Percentiles rank a stretch among this genome's conserved stretches.
These are phyloP conservation scores for Phaeosphaeriaceae sp. DNA, from an alignment of 2,329 filamentous ascomycete species.

Conservation along the genomic window DNA sequence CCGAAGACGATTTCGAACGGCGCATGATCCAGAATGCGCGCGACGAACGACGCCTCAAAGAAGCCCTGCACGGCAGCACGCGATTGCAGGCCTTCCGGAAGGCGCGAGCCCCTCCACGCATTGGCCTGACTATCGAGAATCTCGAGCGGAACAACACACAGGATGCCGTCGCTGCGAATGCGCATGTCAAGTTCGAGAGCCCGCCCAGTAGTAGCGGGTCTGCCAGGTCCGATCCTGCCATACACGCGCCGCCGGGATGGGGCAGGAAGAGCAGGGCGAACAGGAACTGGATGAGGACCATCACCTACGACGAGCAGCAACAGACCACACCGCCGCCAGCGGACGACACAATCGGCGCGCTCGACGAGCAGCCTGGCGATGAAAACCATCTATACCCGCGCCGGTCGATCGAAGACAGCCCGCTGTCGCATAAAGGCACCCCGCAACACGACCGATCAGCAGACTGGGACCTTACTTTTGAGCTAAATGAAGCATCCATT, in stretches of 20 bases:
- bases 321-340: constrained; percentile 18
- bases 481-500: constrained; percentile 55
- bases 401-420: constrained; percentile 53
- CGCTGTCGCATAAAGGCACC: constrained; percentile 48
- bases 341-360: constrained; percentile 24
- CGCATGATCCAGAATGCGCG: constrained; percentile 53
- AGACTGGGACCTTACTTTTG: constrained; percentile 49
- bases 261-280: constrained; percentile 53
- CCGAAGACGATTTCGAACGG: constrained; percentile 55
- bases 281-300: constrained; percentile 53
- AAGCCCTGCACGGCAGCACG: constrained; percentile 35
- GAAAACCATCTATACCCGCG: constrained; percentile 34
- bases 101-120: constrained; percentile 49
- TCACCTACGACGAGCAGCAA: constrained; percentile 35
- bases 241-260: constrained; percentile 56
- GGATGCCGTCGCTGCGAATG: constrained; percentile 10
- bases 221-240: constrained; percentile 49
- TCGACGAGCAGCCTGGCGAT: constrained; percentile 10
- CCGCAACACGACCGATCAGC: constrained; percentile 28
- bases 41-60: constrained; percentile 50
- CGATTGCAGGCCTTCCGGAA: constrained; percentile 51
- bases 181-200: constrained; percentile 29
- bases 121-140: constrained; percentile 53
- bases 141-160: constrained; percentile 47
- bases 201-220: constrained; percentile 48